phyloP scores from a whole-genome alignment of 345 rosid species.

The Crucihimalaya himalaica region DNA sequence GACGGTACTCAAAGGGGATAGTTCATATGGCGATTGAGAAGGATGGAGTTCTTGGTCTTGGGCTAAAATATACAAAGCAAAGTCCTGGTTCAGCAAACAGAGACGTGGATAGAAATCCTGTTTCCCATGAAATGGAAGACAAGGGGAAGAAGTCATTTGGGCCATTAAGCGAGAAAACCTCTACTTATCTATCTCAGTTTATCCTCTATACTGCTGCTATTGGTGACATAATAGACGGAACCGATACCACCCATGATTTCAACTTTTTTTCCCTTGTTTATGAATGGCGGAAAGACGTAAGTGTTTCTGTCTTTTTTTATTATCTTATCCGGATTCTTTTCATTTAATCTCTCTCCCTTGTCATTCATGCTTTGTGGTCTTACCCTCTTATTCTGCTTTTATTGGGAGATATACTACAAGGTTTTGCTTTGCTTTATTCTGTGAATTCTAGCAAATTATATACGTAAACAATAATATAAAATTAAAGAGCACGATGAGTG shows the following conservation, averaged over 20 bases:
- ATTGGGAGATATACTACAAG: background rate
- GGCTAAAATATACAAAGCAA: constrained; percentile 63
- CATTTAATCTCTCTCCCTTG: constrained; percentile 7
- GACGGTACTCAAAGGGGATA: constrained; percentile 53
- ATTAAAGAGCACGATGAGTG: background rate
- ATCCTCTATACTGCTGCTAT: constrained; percentile 94
- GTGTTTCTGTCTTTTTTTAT: constrained; percentile 39
- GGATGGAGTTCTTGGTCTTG: constrained; percentile 90
- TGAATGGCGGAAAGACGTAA: constrained; percentile 99
- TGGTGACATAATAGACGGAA: constrained; percentile 98
- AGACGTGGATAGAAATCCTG: constrained; percentile 51
- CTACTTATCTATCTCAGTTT: constrained; percentile 87
- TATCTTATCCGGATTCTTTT: constrained; percentile 9
- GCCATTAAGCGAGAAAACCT: constrained; percentile 74
- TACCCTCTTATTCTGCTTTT: background rate
- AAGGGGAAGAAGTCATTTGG: constrained; percentile 82
- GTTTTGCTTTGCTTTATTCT: constrained; percentile 16
- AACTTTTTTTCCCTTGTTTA: constrained; percentile 91
- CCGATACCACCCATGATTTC: constrained; percentile 98
- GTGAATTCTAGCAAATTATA: background rate
- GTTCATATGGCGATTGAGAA: constrained; percentile 51
- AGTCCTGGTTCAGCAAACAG: constrained; percentile 50
- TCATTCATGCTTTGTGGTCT: constrained; percentile 5
- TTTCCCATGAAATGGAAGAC: constrained; percentile 65
- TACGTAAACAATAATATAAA: background rate